These are phyloP conservation scores for Solanum piurae DNA, from an alignment of 257 asterid species.

Conservation along the genomic window DNA sequence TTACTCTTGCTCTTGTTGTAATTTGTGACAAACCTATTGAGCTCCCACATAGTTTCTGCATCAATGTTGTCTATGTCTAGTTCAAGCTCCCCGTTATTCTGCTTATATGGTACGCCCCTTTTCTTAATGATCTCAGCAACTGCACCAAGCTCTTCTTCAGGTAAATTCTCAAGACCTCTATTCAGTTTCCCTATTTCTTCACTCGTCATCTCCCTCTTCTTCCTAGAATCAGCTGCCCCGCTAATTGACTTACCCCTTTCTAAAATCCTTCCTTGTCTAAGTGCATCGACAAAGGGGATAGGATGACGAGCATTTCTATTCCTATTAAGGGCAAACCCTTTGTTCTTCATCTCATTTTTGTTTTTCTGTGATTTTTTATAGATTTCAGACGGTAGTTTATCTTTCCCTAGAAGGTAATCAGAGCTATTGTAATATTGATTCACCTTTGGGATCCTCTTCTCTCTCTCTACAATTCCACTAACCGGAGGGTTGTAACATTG, in stretches of 20 bases:
- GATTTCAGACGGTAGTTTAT: slow-evolving; percentile 67
- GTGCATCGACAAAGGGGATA: too few species aligned
- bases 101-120: slow-evolving; percentile 62
- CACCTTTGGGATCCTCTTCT: slow-evolving; percentile 89
- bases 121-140: slow-evolving; percentile 74
- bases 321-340: not conserved
- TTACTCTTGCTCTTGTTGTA: slow-evolving; percentile 79
- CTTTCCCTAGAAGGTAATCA: slow-evolving; percentile 79
- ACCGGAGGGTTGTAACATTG: not conserved
- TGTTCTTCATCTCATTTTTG: slow-evolving; percentile 40
- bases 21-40: slow-evolving; percentile 83
- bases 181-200: slow-evolving; percentile 47
- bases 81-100: slow-evolving; percentile 77
- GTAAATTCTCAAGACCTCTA: slow-evolving; percentile 67
- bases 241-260: too few species aligned
- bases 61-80: slow-evolving; percentile 85
- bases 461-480: slow-evolving; percentile 39
- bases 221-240: slow-evolving; percentile 23
- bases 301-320: too few species aligned
- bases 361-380: slow-evolving; percentile 47
- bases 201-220: slow-evolving; percentile 82
- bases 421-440: slow-evolving; percentile 65
- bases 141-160: slow-evolving; percentile 75
- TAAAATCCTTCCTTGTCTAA: too few species aligned
- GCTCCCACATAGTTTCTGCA: slow-evolving; percentile 95